A percentile compares a stretch with the other conserved stretches of the same genome.
phyloP scores from a whole-genome alignment of 805 yeast genomes.

The Grigorovia humatica region DNA sequence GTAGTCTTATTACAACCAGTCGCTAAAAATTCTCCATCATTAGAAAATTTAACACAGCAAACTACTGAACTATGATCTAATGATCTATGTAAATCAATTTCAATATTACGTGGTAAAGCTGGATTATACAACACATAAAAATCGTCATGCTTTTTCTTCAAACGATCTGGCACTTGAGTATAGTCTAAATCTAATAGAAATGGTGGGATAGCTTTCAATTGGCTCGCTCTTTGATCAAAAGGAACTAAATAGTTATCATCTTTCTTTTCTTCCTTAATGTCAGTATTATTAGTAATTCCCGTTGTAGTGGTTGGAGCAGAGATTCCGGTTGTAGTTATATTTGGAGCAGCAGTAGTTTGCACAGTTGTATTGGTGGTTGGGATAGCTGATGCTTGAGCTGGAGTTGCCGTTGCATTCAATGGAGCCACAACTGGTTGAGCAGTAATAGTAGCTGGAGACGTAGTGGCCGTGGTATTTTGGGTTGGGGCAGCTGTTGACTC shows the following conservation, averaged over 20 bases:
- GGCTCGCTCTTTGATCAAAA: slow-evolving; percentile 34
- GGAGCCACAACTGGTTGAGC: background rate
- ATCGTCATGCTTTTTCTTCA: slow-evolving; percentile 74
- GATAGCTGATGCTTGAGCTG: background rate
- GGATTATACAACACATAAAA: slow-evolving; percentile 89
- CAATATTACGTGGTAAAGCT: slow-evolving; percentile 62
- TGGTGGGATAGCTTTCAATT: slow-evolving; percentile 67
- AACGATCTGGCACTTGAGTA: slow-evolving; percentile 62
- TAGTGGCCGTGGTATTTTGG: background rate
- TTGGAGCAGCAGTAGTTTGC: slow-evolving; percentile 1
- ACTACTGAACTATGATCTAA: slow-evolving; percentile 92
- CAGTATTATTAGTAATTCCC: background rate
- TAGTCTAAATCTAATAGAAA: slow-evolving; percentile 73
- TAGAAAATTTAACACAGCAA: slow-evolving; percentile 90
- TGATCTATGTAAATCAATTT: slow-evolving; percentile 80
- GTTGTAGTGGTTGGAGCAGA: slow-evolving; percentile 9
- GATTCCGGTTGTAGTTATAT: background rate
- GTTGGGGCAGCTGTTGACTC: background rate
- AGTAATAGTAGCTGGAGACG: background rate
- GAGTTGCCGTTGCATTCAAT: background rate
- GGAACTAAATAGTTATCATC: slow-evolving; percentile 29
- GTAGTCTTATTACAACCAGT: slow-evolving; percentile 98
- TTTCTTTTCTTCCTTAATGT: background rate
- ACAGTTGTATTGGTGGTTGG: background rate
- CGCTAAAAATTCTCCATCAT: slow-evolving; percentile 86